Conservation (phyloP, 768 basidiomycete genomes). For the Podaxis sp. region DNA sequence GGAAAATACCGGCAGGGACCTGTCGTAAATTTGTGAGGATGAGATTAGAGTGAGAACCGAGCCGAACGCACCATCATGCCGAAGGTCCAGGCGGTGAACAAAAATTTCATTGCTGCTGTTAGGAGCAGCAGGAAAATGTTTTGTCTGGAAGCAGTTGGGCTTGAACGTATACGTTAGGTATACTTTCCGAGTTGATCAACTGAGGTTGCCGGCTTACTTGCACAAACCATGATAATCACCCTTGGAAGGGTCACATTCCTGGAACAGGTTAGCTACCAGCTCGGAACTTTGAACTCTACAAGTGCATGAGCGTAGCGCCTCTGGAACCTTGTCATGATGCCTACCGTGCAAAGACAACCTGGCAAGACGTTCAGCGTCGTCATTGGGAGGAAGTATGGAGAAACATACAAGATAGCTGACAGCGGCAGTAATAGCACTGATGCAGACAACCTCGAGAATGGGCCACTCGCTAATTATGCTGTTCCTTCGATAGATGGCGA, state of each 20-base stretch:
- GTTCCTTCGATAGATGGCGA: conserved; percentile 60
- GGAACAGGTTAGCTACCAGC: conserved; percentile 80
- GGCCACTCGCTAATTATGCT: conserved; percentile 61
- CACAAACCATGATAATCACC: conserved; percentile 76
- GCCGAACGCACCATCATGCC: conserved; percentile 62
- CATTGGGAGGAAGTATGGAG: not conserved
- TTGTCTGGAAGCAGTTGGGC: conserved; percentile 64
- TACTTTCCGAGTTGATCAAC: not conserved
- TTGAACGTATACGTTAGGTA: conserved; percentile 23
- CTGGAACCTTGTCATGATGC: conserved; percentile 1
- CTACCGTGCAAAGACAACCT: conserved; percentile 71
- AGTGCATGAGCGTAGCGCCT: conserved; percentile 3
- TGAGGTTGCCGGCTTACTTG: conserved; percentile 50
- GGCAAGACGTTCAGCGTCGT: conserved; percentile 1
- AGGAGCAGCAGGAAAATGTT: conserved; percentile 67
- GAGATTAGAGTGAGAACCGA: not conserved
- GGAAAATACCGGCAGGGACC: conserved; percentile 76
- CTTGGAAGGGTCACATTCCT: conserved; percentile 72
- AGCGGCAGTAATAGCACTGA: conserved; percentile 67
- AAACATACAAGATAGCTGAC: conserved; percentile 61
- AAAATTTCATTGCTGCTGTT: conserved; percentile 60
- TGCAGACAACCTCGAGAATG: conserved; percentile 60
- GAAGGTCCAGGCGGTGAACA: conserved; percentile 74
- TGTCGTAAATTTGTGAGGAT: conserved; percentile 24
- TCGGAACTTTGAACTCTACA: conserved; percentile 72